Evolutionary conservation across 805 yeast genomes (phyloP).

Genomic region (Candida wancherniae): DNA sequence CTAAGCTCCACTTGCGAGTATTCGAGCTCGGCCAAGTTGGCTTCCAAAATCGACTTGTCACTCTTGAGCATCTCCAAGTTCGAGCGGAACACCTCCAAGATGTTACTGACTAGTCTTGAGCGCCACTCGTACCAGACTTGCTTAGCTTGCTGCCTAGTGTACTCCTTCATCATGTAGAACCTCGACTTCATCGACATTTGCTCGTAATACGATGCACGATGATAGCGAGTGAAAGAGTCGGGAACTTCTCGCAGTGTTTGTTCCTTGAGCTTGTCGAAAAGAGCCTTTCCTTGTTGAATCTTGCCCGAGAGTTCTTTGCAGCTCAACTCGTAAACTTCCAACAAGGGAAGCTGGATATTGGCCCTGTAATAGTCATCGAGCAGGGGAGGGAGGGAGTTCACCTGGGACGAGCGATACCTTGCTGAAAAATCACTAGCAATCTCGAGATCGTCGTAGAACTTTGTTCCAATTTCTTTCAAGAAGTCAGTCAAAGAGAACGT

Average conservation of each 20-base stretch:
- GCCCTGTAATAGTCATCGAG: constrained; percentile 35
- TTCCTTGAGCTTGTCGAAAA: constrained; percentile 45
- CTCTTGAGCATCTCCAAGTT: constrained; percentile 18
- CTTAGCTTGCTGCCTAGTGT: constrained; percentile 48
- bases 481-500: no score
- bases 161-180: constrained; percentile 46
- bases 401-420: constrained; percentile 17
- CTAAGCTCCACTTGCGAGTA: constrained; percentile 10
- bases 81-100: constrained; percentile 29
- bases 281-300: constrained; percentile 43
- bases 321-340: constrained; percentile 50
- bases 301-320: constrained; percentile 50
- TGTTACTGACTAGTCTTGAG: constrained; percentile 43
- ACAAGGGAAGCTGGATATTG: constrained; percentile 36
- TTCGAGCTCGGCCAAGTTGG: constrained; percentile 14
- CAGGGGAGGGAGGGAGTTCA: constrained; percentile 8
- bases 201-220: constrained; percentile 33
- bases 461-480: constrained; percentile 35
- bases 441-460: constrained; percentile 44
- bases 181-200: constrained; percentile 42
- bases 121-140: constrained; percentile 65
- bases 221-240: constrained; percentile 44
- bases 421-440: constrained; percentile 24
- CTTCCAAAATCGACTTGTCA: constrained; percentile 16
- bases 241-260: constrained; percentile 46